phyloP scores from a whole-genome alignment of 2,329 filamentous ascomycete genomes.

The Acrocalymma vagum region DNA sequence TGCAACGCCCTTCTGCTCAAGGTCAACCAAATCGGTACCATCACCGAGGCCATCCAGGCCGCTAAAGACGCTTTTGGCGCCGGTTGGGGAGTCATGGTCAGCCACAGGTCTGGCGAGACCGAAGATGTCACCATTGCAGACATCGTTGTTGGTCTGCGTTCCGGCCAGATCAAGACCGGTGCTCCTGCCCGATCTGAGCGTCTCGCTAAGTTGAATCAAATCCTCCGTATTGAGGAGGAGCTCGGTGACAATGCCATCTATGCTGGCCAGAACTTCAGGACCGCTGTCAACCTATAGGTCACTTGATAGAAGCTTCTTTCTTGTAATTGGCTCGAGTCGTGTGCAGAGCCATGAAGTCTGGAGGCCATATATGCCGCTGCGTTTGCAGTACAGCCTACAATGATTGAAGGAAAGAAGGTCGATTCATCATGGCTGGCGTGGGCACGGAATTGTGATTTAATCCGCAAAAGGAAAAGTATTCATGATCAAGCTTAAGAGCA shows the following conservation, averaged over 20 bases:
- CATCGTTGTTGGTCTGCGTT: constrained; percentile 94
- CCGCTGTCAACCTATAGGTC: constrained; percentile 75
- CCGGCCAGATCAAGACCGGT: constrained; percentile 80
- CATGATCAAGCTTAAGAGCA: constrained; percentile 15
- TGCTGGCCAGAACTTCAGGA: constrained; percentile 92
- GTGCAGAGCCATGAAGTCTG: no score
- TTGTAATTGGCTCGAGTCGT: no score
- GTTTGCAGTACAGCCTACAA: no score
- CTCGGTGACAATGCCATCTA: constrained; percentile 85
- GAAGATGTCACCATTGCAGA: constrained; percentile 99
- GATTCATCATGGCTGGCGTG: constrained; percentile 11
- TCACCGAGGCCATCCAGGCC: constrained; percentile 98
- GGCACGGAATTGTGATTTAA: constrained; percentile 3
- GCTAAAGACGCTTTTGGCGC: constrained; percentile 96
- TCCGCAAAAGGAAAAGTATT: constrained; percentile 14
- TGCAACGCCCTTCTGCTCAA: constrained; percentile 98
- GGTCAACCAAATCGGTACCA: constrained; percentile 99
- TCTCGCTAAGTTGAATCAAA: constrained; percentile 99
- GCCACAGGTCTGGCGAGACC: constrained; percentile 98
- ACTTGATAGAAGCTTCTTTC: not conserved
- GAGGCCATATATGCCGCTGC: no score
- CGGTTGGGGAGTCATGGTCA: constrained; percentile 99
- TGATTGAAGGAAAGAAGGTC: no score
- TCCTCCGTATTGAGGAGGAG: constrained; percentile 99
- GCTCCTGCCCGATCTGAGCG: constrained; percentile 91